A percentile compares a stretch with the other conserved stretches of the same genome.
Conservation (phyloP, 2,329 filamentous ascomycete species). For the Cladophialophora carrionii region DNA sequence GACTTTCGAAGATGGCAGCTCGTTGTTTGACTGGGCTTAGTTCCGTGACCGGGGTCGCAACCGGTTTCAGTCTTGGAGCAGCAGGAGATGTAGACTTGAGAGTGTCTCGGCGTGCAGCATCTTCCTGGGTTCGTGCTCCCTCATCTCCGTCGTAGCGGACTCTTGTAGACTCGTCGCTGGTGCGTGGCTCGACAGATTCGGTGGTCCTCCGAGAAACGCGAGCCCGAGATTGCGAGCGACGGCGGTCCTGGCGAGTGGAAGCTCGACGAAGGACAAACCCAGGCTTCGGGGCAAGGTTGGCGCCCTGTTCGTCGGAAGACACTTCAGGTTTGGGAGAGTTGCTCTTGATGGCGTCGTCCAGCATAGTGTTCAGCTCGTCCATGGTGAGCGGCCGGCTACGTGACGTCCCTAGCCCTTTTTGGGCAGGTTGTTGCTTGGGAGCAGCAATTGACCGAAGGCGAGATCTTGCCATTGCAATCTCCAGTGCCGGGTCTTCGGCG, state of each 20-base stretch:
- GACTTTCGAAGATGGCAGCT: slow-evolving; percentile 35
- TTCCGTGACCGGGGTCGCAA: slow-evolving; percentile 1
- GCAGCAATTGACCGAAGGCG: slow-evolving; percentile 29
- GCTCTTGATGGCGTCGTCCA: slow-evolving; percentile 37
- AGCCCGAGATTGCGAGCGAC: slow-evolving; percentile 18
- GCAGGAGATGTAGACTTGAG: neutral
- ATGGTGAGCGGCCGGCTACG: slow-evolving; percentile 27
- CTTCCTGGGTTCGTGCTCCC: neutral
- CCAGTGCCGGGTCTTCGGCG: slow-evolving; percentile 19
- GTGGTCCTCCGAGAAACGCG: slow-evolving; percentile 18
- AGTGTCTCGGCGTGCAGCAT: neutral
- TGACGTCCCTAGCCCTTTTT: slow-evolving; percentile 7
- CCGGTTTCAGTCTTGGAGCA: slow-evolving; percentile 9
- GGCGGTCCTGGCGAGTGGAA: slow-evolving; percentile 13
- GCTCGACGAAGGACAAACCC: slow-evolving; percentile 12
- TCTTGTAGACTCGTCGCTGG: slow-evolving; percentile 27
- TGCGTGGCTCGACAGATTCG: slow-evolving; percentile 22
- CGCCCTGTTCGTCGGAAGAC: slow-evolving; percentile 17
- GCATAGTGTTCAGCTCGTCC: slow-evolving; percentile 37
- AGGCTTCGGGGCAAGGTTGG: slow-evolving; percentile 13
- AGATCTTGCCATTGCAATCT: slow-evolving; percentile 32
- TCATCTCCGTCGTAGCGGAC: slow-evolving; percentile 21
- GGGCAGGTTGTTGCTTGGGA: slow-evolving; percentile 17
- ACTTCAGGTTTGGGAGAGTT: slow-evolving; percentile 18
- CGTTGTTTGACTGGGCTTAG: slow-evolving; percentile 33